Conservation (phyloP, 1,284 basidiomycete species). For the Heimioporus retisporus region DNA sequence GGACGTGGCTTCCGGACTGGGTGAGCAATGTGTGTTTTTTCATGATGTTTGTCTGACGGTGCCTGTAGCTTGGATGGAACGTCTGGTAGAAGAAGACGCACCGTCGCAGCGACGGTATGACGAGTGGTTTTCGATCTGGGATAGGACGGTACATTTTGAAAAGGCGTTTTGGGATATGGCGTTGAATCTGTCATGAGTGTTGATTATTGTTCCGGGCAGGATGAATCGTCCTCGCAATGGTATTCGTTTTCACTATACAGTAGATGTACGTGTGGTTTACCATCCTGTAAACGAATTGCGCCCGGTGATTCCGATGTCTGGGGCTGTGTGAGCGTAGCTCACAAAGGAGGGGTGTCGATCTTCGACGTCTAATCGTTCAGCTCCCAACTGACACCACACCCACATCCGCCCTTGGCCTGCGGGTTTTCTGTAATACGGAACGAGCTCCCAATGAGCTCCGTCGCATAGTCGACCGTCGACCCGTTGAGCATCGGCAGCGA, state of each 20-base stretch:
- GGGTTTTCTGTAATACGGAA: constrained; percentile 87
- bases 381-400: constrained; percentile 93
- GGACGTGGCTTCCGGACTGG: constrained; percentile 77
- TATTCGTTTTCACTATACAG: no score
- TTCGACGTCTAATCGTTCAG: constrained; percentile 57
- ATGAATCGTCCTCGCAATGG: no score
- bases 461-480: constrained; percentile 87
- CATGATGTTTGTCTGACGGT: not conserved
- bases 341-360: not conserved
- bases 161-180: constrained; percentile 93
- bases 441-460: constrained; percentile 90
- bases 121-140: constrained; percentile 83
- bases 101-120: constrained; percentile 70
- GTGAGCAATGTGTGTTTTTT: constrained; percentile 49
- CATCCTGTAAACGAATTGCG: no score
- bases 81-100: constrained; percentile 66
- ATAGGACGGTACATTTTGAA: constrained; percentile 82
- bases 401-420: constrained; percentile 88
- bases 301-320: no score
- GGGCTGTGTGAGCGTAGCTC: not conserved
- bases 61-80: constrained; percentile 67
- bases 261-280: no score
- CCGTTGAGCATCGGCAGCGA: constrained; percentile 84
- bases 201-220: no score
- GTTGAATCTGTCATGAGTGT: constrained; percentile 53